Percentiles rank a stretch among this genome's conserved stretches.
phyloP scores from a whole-genome alignment of 1,139 yeast genomes.

The Petasospora fabianii region DNA sequence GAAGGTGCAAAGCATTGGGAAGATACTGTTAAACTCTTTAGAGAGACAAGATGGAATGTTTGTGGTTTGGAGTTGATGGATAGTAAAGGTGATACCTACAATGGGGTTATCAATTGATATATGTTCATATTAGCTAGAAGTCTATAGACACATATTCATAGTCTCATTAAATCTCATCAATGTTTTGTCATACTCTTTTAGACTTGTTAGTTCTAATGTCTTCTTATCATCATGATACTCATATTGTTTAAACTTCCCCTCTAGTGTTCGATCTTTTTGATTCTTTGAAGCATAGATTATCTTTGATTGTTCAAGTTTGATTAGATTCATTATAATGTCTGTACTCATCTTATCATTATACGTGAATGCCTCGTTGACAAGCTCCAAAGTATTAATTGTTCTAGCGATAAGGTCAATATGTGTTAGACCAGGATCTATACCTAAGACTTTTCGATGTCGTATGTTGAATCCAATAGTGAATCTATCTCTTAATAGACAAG shows the following conservation, averaged over 20 bases:
- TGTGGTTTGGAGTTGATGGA: too few relatives aligned
- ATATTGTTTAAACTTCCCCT: slow-evolving; percentile 1
- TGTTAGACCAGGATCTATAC: background rate
- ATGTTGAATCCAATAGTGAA: slow-evolving; percentile 7
- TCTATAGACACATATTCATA: slow-evolving; percentile 8
- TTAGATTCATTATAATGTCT: slow-evolving; percentile 11
- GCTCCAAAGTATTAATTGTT: slow-evolving; percentile 10
- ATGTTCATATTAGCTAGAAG: too few relatives aligned
- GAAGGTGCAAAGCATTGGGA: too few relatives aligned
- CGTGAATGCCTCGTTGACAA: slow-evolving; percentile 12
- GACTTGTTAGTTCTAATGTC: slow-evolving; percentile 4
- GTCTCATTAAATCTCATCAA: slow-evolving; percentile 16
- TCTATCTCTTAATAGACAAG: slow-evolving; percentile 5
- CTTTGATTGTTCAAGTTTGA: slow-evolving; percentile 13
- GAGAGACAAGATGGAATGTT: too few relatives aligned
- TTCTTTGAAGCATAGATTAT: slow-evolving; percentile 2
- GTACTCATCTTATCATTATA: slow-evolving; percentile 6
- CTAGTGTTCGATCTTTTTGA: slow-evolving; percentile 3
- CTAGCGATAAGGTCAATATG: slow-evolving; percentile 4
- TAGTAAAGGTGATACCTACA: too few relatives aligned
- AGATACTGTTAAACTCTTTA: too few relatives aligned
- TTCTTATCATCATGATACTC: slow-evolving; percentile 4
- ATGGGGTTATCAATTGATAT: too few relatives aligned
- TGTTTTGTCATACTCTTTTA: slow-evolving; percentile 12
- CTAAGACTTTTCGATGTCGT: slow-evolving; percentile 3